Percentiles rank a stretch among this genome's conserved stretches.
phyloP scores from a whole-genome alignment of 495 filamentous ascomycete genomes.

The Chaetomidium leptoderma region DNA sequence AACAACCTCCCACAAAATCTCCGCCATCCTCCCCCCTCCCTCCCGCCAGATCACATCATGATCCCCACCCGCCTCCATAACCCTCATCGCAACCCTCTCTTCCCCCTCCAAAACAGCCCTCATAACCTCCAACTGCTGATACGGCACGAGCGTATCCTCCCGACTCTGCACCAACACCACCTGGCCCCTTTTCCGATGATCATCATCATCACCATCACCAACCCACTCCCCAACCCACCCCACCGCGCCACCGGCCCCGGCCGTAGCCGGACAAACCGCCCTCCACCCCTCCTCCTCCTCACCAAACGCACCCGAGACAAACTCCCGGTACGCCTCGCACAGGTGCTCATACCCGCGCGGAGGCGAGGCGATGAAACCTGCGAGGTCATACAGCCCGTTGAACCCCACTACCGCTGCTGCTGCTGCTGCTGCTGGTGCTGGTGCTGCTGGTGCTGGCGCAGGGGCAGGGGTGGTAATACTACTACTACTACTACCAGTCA shows the following conservation, averaged over 20 bases:
- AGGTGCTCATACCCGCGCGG: slow-evolving; percentile 39
- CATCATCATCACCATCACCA: background rate
- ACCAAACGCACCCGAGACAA: slow-evolving; percentile 63
- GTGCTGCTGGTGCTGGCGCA: too few species aligned
- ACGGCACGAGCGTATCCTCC: slow-evolving; percentile 35
- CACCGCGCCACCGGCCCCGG: too few species aligned
- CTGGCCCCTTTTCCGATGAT: slow-evolving; percentile 15
- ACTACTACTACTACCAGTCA: too few species aligned
- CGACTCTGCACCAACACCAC: slow-evolving; percentile 33
- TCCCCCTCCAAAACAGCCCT: slow-evolving; percentile 17
- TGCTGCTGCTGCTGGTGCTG: too few species aligned
- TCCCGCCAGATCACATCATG: slow-evolving; percentile 29
- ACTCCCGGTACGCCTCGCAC: slow-evolving; percentile 52
- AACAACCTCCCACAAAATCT: slow-evolving; percentile 20
- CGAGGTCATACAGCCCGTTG: slow-evolving; percentile 63
- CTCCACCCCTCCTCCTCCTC: slow-evolving; percentile 49
- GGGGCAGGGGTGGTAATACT: too few species aligned
- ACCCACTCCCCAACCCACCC: slow-evolving; percentile 24
- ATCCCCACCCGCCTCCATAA: slow-evolving; percentile 20
- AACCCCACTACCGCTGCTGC: slow-evolving; percentile 47
- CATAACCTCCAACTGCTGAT: slow-evolving; percentile 29
- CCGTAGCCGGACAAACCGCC: slow-evolving; percentile 46
- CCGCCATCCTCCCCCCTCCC: slow-evolving; percentile 23
- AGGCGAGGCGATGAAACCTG: slow-evolving; percentile 35
- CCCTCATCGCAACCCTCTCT: slow-evolving; percentile 11